Percentiles rank a stretch among this genome's conserved stretches.
Evolutionary conservation across 345 rosid genomes (phyloP).

Genomic region (Firmiana major): DNA sequence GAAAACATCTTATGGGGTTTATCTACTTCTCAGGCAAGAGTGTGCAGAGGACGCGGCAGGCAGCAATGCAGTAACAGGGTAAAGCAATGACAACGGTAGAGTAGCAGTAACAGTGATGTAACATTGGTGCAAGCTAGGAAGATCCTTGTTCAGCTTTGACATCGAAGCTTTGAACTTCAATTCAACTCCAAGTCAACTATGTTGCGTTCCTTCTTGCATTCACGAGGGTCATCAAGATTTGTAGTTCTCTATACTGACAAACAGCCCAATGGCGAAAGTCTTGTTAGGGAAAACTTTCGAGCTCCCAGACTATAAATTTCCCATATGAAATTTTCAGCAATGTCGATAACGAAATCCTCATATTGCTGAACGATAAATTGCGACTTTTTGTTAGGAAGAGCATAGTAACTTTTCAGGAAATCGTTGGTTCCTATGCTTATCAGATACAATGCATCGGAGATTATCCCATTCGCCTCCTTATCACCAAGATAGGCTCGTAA

Average conservation of each 20-base stretch:
- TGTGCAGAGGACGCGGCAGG: too few relatives aligned
- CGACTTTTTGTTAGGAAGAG: slow-evolving; percentile 35
- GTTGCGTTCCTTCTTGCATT: slow-evolving; percentile 35
- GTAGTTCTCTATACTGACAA: slow-evolving; percentile 49
- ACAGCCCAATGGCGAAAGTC: slow-evolving; percentile 69
- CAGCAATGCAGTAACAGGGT: too few relatives aligned
- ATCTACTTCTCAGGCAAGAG: too few relatives aligned
- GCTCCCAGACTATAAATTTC: slow-evolving; percentile 54
- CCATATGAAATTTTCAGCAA: slow-evolving; percentile 37
- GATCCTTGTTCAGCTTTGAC: slow-evolving; percentile 33
- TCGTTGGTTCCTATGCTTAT: slow-evolving; percentile 65
- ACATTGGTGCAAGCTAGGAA: slow-evolving; percentile 43
- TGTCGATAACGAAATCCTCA: slow-evolving; percentile 46
- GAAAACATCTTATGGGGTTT: too few relatives aligned
- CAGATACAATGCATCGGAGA: slow-evolving; percentile 42
- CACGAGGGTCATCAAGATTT: slow-evolving; percentile 29
- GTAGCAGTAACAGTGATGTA: too few relatives aligned
- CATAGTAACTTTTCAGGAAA: slow-evolving; percentile 59
- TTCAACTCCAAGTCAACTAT: slow-evolving; percentile 48
- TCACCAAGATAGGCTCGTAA: slow-evolving; percentile 39
- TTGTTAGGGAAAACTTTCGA: slow-evolving; percentile 49
- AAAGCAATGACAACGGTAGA: too few relatives aligned
- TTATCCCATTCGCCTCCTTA: slow-evolving; percentile 23
- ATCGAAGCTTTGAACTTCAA: slow-evolving; percentile 34
- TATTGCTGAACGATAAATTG: slow-evolving; percentile 41